These are phyloP conservation scores for Prunus mira DNA, from an alignment of 306 rosid species.

Conservation along the genomic window DNA sequence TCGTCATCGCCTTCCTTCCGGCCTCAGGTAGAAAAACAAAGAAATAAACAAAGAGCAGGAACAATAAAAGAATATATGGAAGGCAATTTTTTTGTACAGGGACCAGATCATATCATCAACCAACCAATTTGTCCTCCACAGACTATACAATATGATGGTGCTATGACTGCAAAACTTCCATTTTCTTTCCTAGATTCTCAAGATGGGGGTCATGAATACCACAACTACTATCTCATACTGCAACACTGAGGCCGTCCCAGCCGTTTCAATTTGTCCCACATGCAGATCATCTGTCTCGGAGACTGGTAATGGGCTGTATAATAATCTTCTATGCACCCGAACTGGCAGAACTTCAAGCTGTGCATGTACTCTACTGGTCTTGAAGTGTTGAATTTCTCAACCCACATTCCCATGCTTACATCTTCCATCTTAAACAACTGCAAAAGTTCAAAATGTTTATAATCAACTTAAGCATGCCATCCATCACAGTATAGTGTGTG, in stretches of 20 bases:
- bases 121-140: background rate
- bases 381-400: conserved; percentile 63
- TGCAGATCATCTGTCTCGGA: conserved; percentile 82
- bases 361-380: conserved; percentile 61
- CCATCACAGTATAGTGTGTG: background rate
- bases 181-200: conserved; percentile 17
- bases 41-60: background rate
- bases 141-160: conserved; percentile 20
- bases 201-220: conserved; percentile 2
- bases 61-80: background rate
- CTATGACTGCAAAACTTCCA: conserved; percentile 54
- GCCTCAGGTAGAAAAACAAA: background rate
- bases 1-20: background rate
- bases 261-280: conserved; percentile 65
- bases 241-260: conserved; percentile 63
- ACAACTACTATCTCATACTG: conserved; percentile 70
- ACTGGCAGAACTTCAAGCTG: conserved; percentile 74
- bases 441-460: conserved; percentile 15
- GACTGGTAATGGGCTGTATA: conserved; percentile 90
- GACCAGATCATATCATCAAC: background rate
- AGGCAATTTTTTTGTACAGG: conserved; percentile 2
- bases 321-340: conserved; percentile 77
- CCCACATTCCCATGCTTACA: conserved; percentile 98
- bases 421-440: conserved; percentile 97
- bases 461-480: background rate